Evolutionary conservation across 371 early-diverging fungal species (phyloP), one percentile per base, ranked within the genome.

Genomic region (Mucor racemosus): DNA sequence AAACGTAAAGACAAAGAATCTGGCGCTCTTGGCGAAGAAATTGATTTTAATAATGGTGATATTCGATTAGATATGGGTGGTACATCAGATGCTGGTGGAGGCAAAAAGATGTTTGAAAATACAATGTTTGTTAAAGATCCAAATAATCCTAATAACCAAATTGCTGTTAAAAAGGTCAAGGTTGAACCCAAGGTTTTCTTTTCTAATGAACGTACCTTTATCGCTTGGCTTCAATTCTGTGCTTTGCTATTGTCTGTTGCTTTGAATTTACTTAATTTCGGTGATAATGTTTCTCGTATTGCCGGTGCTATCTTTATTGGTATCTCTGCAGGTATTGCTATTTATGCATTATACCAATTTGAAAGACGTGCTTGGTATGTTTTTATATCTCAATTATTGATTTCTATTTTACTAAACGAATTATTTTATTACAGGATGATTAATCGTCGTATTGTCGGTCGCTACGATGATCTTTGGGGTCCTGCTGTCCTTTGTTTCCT

Each of bases 151-250:
- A 67, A 69, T 17, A 36, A 48, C 38, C 48, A 64, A 13, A 66
- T 75, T 42, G 69, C 76, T 15, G 88, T 90, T 4, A 86, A 92
- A 3, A 93, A 95, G 9, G 92, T 95, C 56, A 90, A 98, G 26
- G 91, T 99, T 3, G 99, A 99, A 72, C 99, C 99, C 60, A 99
- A 99, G 81, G 99, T 98, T 21, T 99, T 93, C 79, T 99, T 99
- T 84, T 99, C 99, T 56, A 99, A 99, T 74, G 99, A 99, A 84
- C 88, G 99, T 63, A 99, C 99, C 4, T 99, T 99, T 82, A 84
- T 99, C 53, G 88, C 95, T 15, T 94, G 94, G 94, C 82, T 94
- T 40, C 88, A 92, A 76, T 92, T 94, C 73, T 83, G 91, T 38
- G 88, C 91, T 7, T 73, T 93, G 57, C 72, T 95, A 7, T 86